phyloP scores from a whole-genome alignment of 2,329 filamentous ascomycete species.

The Calonectria henricotiae region DNA sequence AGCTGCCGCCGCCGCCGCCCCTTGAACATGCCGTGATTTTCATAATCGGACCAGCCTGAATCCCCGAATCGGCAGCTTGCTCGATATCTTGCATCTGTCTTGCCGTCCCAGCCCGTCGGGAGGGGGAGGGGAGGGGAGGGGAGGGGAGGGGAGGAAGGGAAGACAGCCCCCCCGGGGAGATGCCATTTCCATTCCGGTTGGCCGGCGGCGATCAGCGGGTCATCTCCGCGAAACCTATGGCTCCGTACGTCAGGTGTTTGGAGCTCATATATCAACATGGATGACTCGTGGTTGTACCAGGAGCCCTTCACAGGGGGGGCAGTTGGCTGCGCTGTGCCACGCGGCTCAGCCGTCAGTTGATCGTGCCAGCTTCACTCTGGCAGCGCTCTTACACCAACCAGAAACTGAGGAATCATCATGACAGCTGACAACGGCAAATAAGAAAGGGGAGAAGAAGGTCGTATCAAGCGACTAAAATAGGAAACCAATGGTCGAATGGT shows the following conservation, averaged over 20 bases:
- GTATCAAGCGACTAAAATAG: not conserved
- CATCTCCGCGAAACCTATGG: conserved; percentile 19
- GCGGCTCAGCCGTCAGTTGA: conserved; percentile 18
- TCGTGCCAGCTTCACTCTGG: conserved; percentile 12
- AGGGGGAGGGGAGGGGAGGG: not conserved
- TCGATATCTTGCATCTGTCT: conserved; percentile 28
- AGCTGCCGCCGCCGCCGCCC: conserved; percentile 1
- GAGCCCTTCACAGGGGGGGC: not conserved
- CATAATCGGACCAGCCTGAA: conserved; percentile 43
- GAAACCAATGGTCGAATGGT: not conserved
- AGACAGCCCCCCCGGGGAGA: not conserved
- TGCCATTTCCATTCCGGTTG: conserved; percentile 18
- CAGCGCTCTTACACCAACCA: not conserved
- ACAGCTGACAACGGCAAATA: conserved; percentile 3
- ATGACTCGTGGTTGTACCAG: conserved; percentile 11
- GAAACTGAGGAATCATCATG: conserved; percentile 5
- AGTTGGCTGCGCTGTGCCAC: conserved; percentile 17
- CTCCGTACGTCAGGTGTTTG: not conserved
- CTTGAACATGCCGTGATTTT: conserved; percentile 36
- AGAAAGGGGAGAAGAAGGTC: not conserved
- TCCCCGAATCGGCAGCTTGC: conserved; percentile 44
- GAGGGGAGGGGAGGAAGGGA: too few relatives aligned
- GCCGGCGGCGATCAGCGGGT: conserved; percentile 28
- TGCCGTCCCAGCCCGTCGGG: conserved; percentile 7
- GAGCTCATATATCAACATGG: conserved; percentile 16